These are phyloP conservation scores for Verticillium albo-atrum DNA, from an alignment of 2,329 filamentous ascomycete species.

Conservation along the genomic window DNA sequence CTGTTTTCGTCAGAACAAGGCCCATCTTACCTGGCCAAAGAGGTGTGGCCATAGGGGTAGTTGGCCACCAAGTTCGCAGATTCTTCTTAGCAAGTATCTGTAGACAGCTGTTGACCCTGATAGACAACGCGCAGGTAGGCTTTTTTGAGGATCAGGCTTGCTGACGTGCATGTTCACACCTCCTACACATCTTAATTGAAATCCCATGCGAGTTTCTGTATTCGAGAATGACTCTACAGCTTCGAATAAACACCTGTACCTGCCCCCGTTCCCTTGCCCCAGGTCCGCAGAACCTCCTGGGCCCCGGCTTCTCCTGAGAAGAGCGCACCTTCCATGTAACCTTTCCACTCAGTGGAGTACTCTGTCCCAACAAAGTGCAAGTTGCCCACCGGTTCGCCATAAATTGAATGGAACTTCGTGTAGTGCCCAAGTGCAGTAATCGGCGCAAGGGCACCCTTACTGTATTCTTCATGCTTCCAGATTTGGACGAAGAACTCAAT, in stretches of 20 bases:
- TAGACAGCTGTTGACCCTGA: too few species aligned
- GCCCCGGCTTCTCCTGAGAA: conserved; percentile 27
- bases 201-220: too few species aligned
- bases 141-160: too few species aligned
- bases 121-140: too few species aligned
- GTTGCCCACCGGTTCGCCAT: conserved; percentile 29
- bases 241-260: background rate
- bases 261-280: background rate
- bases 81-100: too few species aligned
- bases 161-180: too few species aligned
- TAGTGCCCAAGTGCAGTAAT: conserved; percentile 24
- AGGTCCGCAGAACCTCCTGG: background rate
- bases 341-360: conserved; percentile 46
- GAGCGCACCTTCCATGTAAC: conserved; percentile 56
- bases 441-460: conserved; percentile 27
- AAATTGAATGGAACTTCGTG: conserved; percentile 18
- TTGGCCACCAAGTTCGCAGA: too few species aligned
- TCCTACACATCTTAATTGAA: too few species aligned
- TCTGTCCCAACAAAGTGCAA: conserved; percentile 53
- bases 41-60: too few species aligned
- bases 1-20: too few species aligned
- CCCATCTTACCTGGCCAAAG: too few species aligned
- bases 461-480: conserved; percentile 27
- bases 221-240: background rate
- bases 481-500: conserved; percentile 26